Evolutionary conservation across 1,284 basidiomycete genomes (phyloP), one percentile per base, ranked within the genome.

Genomic region (Termitomyces sp.): DNA sequence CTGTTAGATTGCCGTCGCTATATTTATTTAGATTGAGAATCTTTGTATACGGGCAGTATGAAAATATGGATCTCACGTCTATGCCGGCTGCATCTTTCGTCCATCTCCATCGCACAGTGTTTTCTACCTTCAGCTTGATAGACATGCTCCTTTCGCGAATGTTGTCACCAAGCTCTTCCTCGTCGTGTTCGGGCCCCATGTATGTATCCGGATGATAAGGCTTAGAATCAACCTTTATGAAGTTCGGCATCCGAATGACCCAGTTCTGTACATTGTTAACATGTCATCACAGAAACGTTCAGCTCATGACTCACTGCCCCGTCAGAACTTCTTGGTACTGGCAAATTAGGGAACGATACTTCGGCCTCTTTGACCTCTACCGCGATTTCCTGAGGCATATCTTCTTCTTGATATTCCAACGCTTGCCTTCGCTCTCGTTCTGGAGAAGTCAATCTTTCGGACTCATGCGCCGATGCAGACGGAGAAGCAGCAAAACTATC

Each of bases 51-150:
- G 50, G 34, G 33, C 38, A 21, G 28, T 41, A 13, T 26, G 42
- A 44, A 10, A 77, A 85, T 42, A 12, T 17, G 44, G 43, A 10
- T 77, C 86, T 72, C 64, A 91, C 91, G 64, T 86, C 85, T 62
- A 82, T 73, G 5, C 84, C 88, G 40, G 76, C 70, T 55, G 82
- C 78, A 64, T 89, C 84, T 65, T 88, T 87, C 8, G 77, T 75
- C 92, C 94, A 96, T 57, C 88, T 81, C 93, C 93, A 96, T 44
- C 93, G 83, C 31, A 96, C 78, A 2, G 92, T 94, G 68, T 94
- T 94, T 73, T 93, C 90, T 9, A 94, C 90, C 63, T 89, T 89
- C 50, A 95, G 78, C 68, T 90, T 90, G 63, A 92, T 85, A 34
- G 83, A 77, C 83, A 89, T 87, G 59, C 83, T 86, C 68, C 81